Evolutionary conservation across 1,284 basidiomycete genomes (phyloP).

Genomic region (Trametes hirsuta): DNA sequence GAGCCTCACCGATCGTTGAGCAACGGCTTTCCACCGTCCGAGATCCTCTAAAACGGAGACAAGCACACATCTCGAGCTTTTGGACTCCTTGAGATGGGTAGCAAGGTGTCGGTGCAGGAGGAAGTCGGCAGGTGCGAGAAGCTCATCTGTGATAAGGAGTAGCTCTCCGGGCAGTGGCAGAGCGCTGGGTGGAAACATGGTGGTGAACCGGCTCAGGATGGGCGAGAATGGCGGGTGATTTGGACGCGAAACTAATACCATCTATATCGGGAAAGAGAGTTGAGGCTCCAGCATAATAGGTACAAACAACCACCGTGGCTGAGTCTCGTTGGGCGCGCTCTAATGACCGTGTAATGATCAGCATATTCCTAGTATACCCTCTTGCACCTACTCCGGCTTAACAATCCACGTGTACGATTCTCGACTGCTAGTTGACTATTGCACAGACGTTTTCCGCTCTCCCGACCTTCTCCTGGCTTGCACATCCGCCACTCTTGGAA

Average conservation of each 20-base stretch:
- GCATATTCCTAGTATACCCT: neutral
- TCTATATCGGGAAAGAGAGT: slow-evolving; percentile 12
- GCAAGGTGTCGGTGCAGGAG: slow-evolving; percentile 56
- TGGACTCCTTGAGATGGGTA: slow-evolving; percentile 52
- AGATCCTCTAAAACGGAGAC: slow-evolving; percentile 61
- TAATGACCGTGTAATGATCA: neutral
- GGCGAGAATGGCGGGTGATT: neutral
- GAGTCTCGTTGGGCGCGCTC: neutral
- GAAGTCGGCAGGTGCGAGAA: slow-evolving; percentile 70
- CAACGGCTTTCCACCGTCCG: slow-evolving; percentile 62
- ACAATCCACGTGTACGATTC: too few species aligned
- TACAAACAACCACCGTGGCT: slow-evolving; percentile 22
- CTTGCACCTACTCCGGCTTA: neutral
- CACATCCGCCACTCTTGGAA: too few species aligned
- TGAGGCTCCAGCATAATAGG: slow-evolving; percentile 15
- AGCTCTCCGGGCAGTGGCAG: slow-evolving; percentile 49
- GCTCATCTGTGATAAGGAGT: slow-evolving; percentile 66
- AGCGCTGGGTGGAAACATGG: slow-evolving; percentile 48
- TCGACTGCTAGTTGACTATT: too few species aligned
- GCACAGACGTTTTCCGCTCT: too few species aligned
- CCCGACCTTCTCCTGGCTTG: too few species aligned
- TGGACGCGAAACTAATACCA: neutral
- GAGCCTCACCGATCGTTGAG: slow-evolving; percentile 58
- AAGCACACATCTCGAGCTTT: slow-evolving; percentile 45
- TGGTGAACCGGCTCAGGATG: neutral